Base-by-base conservation (phyloP, 169 alveolate genomes). In the Plasmodium gonderi region DNA sequence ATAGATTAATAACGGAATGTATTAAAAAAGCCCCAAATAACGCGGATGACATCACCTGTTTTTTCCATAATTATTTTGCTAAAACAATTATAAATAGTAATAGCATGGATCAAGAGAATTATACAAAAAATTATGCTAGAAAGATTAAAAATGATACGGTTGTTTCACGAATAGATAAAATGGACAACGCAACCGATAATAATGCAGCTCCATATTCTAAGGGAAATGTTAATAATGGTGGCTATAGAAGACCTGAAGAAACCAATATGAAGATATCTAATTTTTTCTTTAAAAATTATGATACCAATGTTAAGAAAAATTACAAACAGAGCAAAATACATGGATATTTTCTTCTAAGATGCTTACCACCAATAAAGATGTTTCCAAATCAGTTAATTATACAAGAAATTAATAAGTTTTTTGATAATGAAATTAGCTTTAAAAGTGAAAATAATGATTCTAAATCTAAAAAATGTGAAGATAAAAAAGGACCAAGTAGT, bases 351-450 rank as follows among this genome's bases (percentile, higher is more conserved):
- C 36, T 87, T n/a, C 80, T 87, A 36, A 87, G 80, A 17, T 87
- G 93, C 67, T 74, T 87, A 36, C 93, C 93, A 12, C 90, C 93
- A 4, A 87, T 87, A 23, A 87, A 87, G 68, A 36, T 77, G 90
- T 74, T 87, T 79, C 93, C 93, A 9, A 64, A 76, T 29, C 93
- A 87, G 23, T 60, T 87, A 49, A 77, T 87, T 47, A 14, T 51
- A 40, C 93, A 87, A 17, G 93, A 87, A 54, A 77, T 78, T 29
- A 54, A 77, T 17, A 76, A 76, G 36, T 77, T 76, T 17, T 76
- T 87, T 44, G 23, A 75, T 17, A 69, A 40, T 40, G 83, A 83
- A 76, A 76, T 47, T 17, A 68, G 42, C 0, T 47, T 65, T 42
- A 7, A 17, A 3, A 26, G 11, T 44, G 79, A 80, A n/a, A 65